A percentile compares a stretch with the other conserved stretches of the same genome.
Conservation (phyloP, 202 grass and related monocot genomes). For the Eragrostis tef region DNA sequence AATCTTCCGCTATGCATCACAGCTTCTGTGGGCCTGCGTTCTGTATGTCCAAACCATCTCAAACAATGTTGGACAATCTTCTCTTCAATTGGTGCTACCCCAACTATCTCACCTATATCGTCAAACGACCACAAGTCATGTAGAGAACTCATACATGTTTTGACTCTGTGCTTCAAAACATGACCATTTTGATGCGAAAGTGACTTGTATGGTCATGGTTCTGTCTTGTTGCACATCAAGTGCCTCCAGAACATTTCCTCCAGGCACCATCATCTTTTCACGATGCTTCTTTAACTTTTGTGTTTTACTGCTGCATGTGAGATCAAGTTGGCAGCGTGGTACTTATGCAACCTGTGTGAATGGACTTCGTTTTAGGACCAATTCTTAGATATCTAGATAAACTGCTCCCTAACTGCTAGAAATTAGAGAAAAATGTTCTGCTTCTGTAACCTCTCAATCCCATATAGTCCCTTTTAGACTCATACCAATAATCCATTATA, state of each 20-base stretch:
- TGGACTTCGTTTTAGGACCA: conserved; percentile 3
- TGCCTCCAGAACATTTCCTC: neutral
- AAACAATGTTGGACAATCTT: too few species aligned
- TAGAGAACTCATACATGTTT: neutral
- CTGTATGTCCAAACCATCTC: too few species aligned
- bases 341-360: neutral
- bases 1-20: too few species aligned
- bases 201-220: neutral
- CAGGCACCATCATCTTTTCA: neutral
- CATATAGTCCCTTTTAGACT: neutral
- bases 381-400: neutral
- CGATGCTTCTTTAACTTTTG: neutral
- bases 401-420: neutral
- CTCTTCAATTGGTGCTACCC: too few species aligned
- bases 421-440: neutral
- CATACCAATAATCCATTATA: neutral
- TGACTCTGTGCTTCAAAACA: neutral
- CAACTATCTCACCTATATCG: too few species aligned
- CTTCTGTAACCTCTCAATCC: neutral
- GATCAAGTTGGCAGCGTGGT: neutral
- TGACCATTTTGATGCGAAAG: neutral
- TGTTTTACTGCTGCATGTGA: neutral
- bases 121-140: neutral
- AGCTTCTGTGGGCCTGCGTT: too few species aligned
- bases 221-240: neutral